Percentiles rank a stretch among this genome's conserved stretches.
phyloP scores from a whole-genome alignment of 306 rosid genomes.

The Mimosa bimucronata region DNA sequence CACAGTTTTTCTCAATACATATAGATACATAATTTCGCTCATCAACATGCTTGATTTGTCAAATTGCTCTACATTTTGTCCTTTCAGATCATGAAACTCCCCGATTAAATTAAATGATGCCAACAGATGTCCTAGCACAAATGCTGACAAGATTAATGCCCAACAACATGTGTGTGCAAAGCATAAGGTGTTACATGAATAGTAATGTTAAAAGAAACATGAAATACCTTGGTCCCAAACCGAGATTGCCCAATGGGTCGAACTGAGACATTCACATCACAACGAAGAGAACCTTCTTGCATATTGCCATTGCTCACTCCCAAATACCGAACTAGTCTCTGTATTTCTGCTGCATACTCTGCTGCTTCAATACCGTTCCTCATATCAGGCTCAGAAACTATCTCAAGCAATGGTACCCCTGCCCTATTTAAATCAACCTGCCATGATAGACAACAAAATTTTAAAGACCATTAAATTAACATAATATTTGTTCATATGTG shows the following conservation, averaged over 20 bases:
- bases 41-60: too few relatives aligned
- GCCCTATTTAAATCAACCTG: slow-evolving; percentile 98
- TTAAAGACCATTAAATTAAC: slow-evolving; percentile 20
- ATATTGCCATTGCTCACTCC: slow-evolving; percentile 96
- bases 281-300: slow-evolving; percentile 98
- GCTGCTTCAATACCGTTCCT: slow-evolving; percentile 97
- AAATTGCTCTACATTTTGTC: too few relatives aligned
- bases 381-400: slow-evolving; percentile 99
- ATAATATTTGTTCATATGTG: slow-evolving; percentile 6
- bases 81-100: too few relatives aligned
- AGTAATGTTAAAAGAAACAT: slow-evolving; percentile 2
- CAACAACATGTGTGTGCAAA: too few relatives aligned
- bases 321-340: slow-evolving; percentile 89
- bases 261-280: slow-evolving; percentile 90
- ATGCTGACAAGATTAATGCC: too few relatives aligned
- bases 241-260: slow-evolving; percentile 81
- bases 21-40: too few relatives aligned
- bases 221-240: slow-evolving; percentile 82
- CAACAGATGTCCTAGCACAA: too few relatives aligned
- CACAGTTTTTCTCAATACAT: too few relatives aligned
- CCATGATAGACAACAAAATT: slow-evolving; percentile 32
- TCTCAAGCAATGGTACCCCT: slow-evolving; percentile 96
- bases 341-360: slow-evolving; percentile 91
- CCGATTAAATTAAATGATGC: too few relatives aligned
- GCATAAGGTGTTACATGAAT: too few relatives aligned